Base-by-base conservation (phyloP, 345 rosid genomes). In the Pseudoturritis turrita region DNA sequence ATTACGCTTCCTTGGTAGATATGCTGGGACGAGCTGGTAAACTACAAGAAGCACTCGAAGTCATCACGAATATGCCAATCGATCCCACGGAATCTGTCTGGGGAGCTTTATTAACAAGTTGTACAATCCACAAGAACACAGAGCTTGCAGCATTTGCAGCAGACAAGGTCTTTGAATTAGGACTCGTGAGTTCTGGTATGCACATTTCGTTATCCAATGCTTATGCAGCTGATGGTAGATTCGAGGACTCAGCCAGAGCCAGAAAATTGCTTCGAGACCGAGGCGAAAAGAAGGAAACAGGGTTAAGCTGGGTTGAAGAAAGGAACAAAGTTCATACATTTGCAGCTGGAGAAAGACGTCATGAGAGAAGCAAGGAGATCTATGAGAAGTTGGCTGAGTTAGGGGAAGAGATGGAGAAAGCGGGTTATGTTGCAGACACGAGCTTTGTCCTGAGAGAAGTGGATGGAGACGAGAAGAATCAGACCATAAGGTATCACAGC, bases 261-360 rank as follows among this genome's bases (percentile, higher is more conserved):
- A 77, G 98, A 68, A 91, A 87, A 79, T 56, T 83, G 84, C 88
- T 94, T 29, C 80, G 97, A 59, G 96, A 91, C 80, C 43, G 58
- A 65, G 97, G 98, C 28, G 79, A 87, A 29, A 94, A 83, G 85
- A 94, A 94, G 81, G 97, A 89, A 73, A 89, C 96, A 14, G 97
- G 89, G 15, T 78, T 91, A 74, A 91, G 98, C 55, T 94, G 98
- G 97, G 90, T 94, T 36, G 96, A 94, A 79, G 95, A 87, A 50
- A 95, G 89, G 61, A 94, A 84, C 68, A 89, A 63, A 72, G 85
- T 94, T 76, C 97, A 94, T 74, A 84, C 87, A 29, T 90, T 94
- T 83, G 84, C 85, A 64, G 81, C 97, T n/a, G 94, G 89, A 39
- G 98, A 94, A 37, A 81, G 82, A 73, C 72, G 72, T 4, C 95